A percentile compares a stretch with the other conserved stretches of the same genome.
phyloP scores from a whole-genome alignment of 108 stramenopile species.

The Asterionellopsis glacialis region DNA sequence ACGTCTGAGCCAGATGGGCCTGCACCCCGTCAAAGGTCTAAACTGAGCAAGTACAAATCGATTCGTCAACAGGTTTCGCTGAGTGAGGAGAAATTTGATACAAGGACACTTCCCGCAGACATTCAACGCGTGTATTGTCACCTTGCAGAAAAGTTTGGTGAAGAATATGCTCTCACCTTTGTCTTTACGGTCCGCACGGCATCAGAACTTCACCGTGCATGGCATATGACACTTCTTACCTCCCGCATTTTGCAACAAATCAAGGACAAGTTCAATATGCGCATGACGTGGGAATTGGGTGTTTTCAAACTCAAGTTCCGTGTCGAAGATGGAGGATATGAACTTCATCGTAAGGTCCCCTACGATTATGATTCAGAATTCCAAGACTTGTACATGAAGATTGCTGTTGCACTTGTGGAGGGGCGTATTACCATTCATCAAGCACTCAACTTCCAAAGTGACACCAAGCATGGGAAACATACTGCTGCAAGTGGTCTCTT shows the following conservation, averaged over 20 bases:
- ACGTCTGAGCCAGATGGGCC: too few species aligned
- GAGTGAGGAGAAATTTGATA: constrained; percentile 26
- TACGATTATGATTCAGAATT: constrained; percentile 51
- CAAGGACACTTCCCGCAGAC: constrained; percentile 29
- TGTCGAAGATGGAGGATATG: constrained; percentile 40
- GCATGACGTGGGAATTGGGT: constrained; percentile 50
- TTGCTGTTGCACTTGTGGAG: constrained; percentile 36
- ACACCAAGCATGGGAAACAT: constrained; percentile 34
- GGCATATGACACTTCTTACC: constrained; percentile 44
- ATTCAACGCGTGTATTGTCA: constrained; percentile 27
- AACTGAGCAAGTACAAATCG: too few species aligned
- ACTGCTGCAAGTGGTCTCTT: constrained; percentile 35
- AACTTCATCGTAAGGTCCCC: constrained; percentile 41
- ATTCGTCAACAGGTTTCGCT: constrained; percentile 17
- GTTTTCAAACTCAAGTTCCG: constrained; percentile 35
- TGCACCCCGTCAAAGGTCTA: too few species aligned
- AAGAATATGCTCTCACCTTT: constrained; percentile 38
- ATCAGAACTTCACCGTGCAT: constrained; percentile 43
- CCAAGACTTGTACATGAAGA: constrained; percentile 39
- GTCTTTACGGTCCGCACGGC: constrained; percentile 40
- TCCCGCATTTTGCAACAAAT: constrained; percentile 30
- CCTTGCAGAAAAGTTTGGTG: constrained; percentile 24
- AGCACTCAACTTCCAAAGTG: constrained; percentile 33
- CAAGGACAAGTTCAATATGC: constrained; percentile 29
- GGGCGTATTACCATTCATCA: constrained; percentile 36